Conservation (phyloP, 73 alveolate genomes). For the Symbiodinium pilosum region DNA sequence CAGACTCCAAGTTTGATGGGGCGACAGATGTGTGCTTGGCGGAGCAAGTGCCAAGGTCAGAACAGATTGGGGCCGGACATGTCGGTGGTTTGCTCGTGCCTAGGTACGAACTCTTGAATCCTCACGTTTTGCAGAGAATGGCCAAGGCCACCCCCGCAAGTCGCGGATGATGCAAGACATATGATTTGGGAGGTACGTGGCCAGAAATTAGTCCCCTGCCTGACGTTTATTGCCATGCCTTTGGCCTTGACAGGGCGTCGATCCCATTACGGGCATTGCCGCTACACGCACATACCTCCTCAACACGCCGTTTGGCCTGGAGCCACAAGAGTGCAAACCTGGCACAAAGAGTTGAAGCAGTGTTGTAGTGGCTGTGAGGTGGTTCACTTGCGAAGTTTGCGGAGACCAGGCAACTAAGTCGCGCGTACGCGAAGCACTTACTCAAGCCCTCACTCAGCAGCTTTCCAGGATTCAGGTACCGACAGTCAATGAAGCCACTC, state of each 20-base stretch:
- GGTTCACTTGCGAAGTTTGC: background rate
- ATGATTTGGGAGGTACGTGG: background rate
- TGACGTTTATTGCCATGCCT: background rate
- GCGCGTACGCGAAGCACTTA: background rate
- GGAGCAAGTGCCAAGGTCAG: too few relatives aligned
- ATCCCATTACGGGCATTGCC: background rate
- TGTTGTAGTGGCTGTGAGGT: background rate
- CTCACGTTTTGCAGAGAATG: too few relatives aligned
- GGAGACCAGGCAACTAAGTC: background rate
- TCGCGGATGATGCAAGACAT: background rate
- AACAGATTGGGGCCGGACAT: too few relatives aligned
- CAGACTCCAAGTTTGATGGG: too few relatives aligned
- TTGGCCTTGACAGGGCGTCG: background rate
- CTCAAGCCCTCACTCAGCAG: too few relatives aligned
- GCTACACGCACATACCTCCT: constrained; percentile 10
- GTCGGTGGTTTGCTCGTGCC: too few relatives aligned
- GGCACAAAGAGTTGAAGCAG: background rate
- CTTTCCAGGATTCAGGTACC: too few relatives aligned
- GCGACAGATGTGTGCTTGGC: too few relatives aligned
- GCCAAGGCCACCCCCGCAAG: too few relatives aligned
- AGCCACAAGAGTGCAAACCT: too few relatives aligned
- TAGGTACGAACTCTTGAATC: too few relatives aligned
- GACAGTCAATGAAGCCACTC: too few relatives aligned
- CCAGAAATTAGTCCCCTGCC: background rate
- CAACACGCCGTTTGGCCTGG: background rate